Evolutionary conservation across 768 basidiomycete species (phyloP).

Genomic region (Amanita rubescens): DNA sequence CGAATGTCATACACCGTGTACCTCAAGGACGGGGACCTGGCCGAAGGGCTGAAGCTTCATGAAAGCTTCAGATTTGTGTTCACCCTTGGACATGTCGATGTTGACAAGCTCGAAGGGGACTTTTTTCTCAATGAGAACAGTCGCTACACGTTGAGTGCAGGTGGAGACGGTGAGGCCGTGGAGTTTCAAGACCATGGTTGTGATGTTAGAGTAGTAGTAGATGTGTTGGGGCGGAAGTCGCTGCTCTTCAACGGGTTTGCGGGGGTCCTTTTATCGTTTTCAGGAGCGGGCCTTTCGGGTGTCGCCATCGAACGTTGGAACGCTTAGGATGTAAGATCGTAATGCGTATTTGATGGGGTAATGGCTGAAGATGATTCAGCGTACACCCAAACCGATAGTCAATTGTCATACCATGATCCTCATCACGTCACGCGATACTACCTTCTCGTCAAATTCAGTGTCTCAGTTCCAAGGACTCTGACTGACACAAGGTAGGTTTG

Average conservation of each 20-base stretch:
- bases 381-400: no score
- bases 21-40: slow-evolving; percentile 26
- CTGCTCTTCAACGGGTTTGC: not conserved
- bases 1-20: not conserved
- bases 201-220: not conserved
- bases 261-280: not conserved
- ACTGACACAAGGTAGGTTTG: no score
- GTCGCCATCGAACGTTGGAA: no score
- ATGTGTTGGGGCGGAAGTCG: not conserved
- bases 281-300: no score
- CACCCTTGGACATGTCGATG: slow-evolving; percentile 28
- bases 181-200: slow-evolving; percentile 38
- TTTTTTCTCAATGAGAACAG: slow-evolving; percentile 37
- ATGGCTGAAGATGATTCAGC: no score
- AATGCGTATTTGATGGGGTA: no score
- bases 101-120: slow-evolving; percentile 41
- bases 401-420: no score
- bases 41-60: slow-evolving; percentile 45
- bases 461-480: no score
- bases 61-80: slow-evolving; percentile 33
- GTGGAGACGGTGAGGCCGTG: slow-evolving; percentile 34
- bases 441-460: no score
- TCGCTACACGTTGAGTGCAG: slow-evolving; percentile 38
- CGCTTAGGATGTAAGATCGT: no score
- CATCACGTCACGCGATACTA: no score